Evolutionary conservation across 306 rosid genomes (phyloP), one percentile per base, ranked within the genome.

Genomic region (Alnus rubra): DNA sequence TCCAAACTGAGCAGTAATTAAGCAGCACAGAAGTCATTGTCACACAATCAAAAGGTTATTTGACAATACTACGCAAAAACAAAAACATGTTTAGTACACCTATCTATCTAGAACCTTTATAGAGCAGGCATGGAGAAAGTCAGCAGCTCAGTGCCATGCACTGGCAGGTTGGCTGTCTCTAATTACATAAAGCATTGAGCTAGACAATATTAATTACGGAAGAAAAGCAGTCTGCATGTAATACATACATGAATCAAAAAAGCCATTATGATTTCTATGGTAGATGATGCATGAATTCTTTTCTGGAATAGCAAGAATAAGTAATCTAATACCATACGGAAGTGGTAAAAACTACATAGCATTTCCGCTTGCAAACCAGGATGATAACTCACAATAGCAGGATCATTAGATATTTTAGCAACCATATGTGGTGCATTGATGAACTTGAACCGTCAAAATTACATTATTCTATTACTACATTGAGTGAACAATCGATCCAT

Each of bases 1-100:
- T 67, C 89, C 95, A 42, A 71, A 88, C 97, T 87, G 90, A 35
- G 71, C 58, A 82, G 69, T 50, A 84, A 54, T 42, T 79, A 54
- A 83, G 56, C 51, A 53, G 69, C 79, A 76, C 48, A 33, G 49
- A 33, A 78, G 74, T 54, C 53, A 81, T 45, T 67, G 63, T 69
- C 79, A 47, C 42, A 65, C 49, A 42, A 80, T 47, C 58, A 12
- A 13, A 33, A 56, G 84, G 62, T 50, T 73, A 74, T 8, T 72
- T 53, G 35, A 11, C 28, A 63, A 76, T 72, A 47, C 63, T 60
- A 82, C 51, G 50, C 16, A 7, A 19, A 77, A 49, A 45, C 53
- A 64, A 35, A 53, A 39, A 78, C 47, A 72, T 52, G 67, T 58
- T 76, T 4, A 63, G 45, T 5, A 30, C 47, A 65, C 4, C 48